Conservation (phyloP, 805 yeast genomes). For the Jamesozyma hellenica region DNA sequence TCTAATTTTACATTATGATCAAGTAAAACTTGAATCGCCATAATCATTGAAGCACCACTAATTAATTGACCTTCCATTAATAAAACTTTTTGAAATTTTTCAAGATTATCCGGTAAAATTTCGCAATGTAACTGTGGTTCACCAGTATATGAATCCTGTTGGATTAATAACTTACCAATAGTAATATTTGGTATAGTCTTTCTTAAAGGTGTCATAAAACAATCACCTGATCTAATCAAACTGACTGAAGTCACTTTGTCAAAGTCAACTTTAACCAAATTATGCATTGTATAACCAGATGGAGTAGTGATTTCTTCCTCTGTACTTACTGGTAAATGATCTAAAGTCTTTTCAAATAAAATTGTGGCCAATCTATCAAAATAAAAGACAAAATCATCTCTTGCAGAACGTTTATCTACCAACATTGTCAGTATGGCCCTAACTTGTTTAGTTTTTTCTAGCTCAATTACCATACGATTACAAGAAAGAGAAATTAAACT, state of each 20-base stretch:
- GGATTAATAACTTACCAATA: constrained; percentile 77
- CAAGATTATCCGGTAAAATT: constrained; percentile 44
- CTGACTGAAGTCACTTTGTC: constrained; percentile 61
- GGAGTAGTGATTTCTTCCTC: constrained; percentile 36
- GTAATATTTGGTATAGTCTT: constrained; percentile 68
- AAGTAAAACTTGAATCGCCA: constrained; percentile 81
- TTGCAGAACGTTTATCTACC: constrained; percentile 40
- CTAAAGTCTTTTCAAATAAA: constrained; percentile 59
- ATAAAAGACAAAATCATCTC: constrained; percentile 77
- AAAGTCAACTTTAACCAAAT: constrained; percentile 24
- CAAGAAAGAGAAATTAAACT: constrained; percentile 4
- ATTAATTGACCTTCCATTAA: constrained; percentile 80
- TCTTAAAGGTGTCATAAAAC: constrained; percentile 71
- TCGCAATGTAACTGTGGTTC: constrained; percentile 90
- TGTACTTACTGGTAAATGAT: constrained; percentile 36
- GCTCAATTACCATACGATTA: constrained; percentile 19
- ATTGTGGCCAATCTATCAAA: constrained; percentile 74
- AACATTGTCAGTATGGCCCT: constrained; percentile 63
- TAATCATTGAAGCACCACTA: constrained; percentile 87
- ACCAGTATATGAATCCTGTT: constrained; percentile 80
- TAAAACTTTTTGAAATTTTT: constrained; percentile 37
- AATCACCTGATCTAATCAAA: constrained; percentile 84
- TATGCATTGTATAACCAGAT: constrained; percentile 19
- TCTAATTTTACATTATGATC: constrained; percentile 64
- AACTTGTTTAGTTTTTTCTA: constrained; percentile 51